phyloP scores from a whole-genome alignment of 1,139 yeast species.

The Yamadazyma siamensis region DNA sequence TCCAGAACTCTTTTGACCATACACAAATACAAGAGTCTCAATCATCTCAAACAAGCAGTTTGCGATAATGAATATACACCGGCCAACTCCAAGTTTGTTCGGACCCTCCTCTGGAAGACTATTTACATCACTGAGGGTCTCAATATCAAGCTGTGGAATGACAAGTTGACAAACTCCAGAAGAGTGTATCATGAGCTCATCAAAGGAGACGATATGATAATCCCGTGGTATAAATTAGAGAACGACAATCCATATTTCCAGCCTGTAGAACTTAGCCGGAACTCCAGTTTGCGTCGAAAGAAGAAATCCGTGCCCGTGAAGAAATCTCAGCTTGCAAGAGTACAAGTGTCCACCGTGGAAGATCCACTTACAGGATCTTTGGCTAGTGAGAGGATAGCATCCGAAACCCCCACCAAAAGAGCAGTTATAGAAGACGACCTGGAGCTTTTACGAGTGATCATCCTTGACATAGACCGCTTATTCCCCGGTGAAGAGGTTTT shows the following conservation, averaged over 20 bases:
- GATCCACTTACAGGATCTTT: constrained; percentile 7
- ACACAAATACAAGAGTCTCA: constrained; percentile 32
- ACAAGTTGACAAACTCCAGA: constrained; percentile 27
- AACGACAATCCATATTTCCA: constrained; percentile 29
- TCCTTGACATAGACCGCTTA: constrained; percentile 59
- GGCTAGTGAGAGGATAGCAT: no score
- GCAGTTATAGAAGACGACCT: constrained; percentile 13
- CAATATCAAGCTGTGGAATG: constrained; percentile 35
- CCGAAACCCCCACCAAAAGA: background rate
- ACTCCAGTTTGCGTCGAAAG: constrained; percentile 12
- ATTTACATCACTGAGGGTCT: constrained; percentile 37
- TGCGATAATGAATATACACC: constrained; percentile 32
- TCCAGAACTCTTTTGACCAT: constrained; percentile 38
- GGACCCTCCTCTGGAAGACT: constrained; percentile 40
- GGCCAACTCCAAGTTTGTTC: constrained; percentile 20
- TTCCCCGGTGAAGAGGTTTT: constrained; percentile 60
- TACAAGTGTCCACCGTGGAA: constrained; percentile 6
- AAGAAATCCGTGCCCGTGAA: constrained; percentile 10
- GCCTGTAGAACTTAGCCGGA: constrained; percentile 14
- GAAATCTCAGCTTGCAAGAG: constrained; percentile 14
- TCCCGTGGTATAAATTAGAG: constrained; percentile 40
- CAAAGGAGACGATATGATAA: constrained; percentile 28
- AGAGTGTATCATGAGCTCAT: constrained; percentile 36
- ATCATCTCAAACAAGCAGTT: constrained; percentile 29
- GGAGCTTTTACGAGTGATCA: constrained; percentile 43